Base-by-base conservation (phyloP, 1,284 basidiomycete genomes). In the Thecaphora thlaspeos region DNA sequence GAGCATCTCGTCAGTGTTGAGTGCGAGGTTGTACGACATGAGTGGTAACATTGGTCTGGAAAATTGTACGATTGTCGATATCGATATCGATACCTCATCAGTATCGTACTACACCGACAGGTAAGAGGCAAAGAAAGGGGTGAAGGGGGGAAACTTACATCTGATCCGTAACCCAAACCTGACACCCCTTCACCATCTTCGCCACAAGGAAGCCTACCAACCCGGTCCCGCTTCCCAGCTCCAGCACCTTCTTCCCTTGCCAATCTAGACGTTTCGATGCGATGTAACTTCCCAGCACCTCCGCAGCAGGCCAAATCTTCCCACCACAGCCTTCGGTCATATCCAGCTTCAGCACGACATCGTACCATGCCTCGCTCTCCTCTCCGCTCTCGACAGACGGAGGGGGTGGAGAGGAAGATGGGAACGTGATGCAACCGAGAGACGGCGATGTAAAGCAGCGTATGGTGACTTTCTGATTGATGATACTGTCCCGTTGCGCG, bases 221-320 rank as follows among this genome's bases (percentile, higher is more conserved):
- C 2, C 92, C 91, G 2, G 91, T 96, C 0, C 92, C 91, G 1
- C 78, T 79, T 1, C 91, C 91, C 1, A 96, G 83, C 76, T 96
- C 91, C 24, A 95, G 75, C 15, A 93, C 81, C 26, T 42, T 44
- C 47, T 71, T 75, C 41, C 56, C 51, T 1, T 53, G 23, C 68
- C 70, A 71, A 26, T 61, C 58, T 12, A 54, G 55, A 42, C 59
- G 63, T 26, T 47, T 51, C 9, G 55, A 54, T 34, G 70, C 55
- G 48, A 68, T 60, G 61, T 69, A 73, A 19, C 61, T 55, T 17
- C 58, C 59, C 73, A 82, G 60, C 61, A 91, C 91, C 83, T 92
- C 86, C 60, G 91, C 91, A 14, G 91, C 88, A 4, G 90, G 90
- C 91, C 91, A 95, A 12, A 90, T 86, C 43, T 91, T 84, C 0